Base-by-base conservation (phyloP, 495 filamentous ascomycete species). In the Cairneyella variabilis region DNA sequence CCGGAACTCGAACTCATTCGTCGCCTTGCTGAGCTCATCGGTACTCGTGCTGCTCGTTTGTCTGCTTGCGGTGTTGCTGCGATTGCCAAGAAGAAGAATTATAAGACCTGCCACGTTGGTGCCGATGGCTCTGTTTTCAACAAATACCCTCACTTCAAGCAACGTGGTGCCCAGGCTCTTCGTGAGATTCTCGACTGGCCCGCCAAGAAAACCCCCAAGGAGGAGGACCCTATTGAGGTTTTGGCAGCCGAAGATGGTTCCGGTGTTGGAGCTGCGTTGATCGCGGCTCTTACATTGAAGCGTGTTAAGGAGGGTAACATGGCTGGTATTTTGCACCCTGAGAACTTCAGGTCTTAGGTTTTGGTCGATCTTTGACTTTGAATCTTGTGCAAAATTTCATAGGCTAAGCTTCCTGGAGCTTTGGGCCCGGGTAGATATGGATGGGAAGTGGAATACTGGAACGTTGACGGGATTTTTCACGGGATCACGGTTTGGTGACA, bases 101-200 rank as follows among this genome's bases (percentile, higher is more conserved):
- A 89, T 58, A 72, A 83, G 57, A 79, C 83, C 12, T 95, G 89
- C 78, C 91, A 97, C 68, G 92, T 97, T 17, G 92, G 92, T 61
- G 92, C 92, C 34, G 92, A 97, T 61, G 92, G 92, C 21, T 92
- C 88, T 10, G 91, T 97, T 38, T 97, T 97, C 77, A 96, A 95
- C 77, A 96, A 96, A 69, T 97, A 97, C 72, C 92, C 92, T 1
- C 89, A 96, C 70, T 97, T 97, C 79, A 92, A 96, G 78, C 80
- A 80, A 14, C 87, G 92, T 44, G 90, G 91, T 50, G 92, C 92
- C 3, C 76, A 83, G 60, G 92, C 92, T 18, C 82, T 97, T 18
- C 83, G 90, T 17, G 91, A 97, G 75, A 96, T 97, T 61, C 79
- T 97, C 11, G 90, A 93, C 69, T 97, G 92, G 93, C 76, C 83